phyloP scores from a whole-genome alignment of 2,329 filamentous ascomycete genomes.

The Ophiostoma piceae region DNA sequence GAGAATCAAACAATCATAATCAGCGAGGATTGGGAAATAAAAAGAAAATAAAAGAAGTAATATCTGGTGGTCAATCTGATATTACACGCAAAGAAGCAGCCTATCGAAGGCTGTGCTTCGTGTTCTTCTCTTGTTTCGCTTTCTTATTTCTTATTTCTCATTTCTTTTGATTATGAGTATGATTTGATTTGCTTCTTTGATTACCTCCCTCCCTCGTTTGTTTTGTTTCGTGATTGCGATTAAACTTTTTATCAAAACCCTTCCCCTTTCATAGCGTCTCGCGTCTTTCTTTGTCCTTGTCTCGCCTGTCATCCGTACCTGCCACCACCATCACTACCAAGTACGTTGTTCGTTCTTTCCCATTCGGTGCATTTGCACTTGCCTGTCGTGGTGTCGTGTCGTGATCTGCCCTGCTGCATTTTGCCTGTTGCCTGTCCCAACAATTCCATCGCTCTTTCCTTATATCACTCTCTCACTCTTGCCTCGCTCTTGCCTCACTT shows the following conservation, averaged over 20 bases:
- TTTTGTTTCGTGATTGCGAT: neutral
- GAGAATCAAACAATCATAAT: neutral
- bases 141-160: neutral
- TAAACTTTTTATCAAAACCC: neutral
- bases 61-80: neutral
- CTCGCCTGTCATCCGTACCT: neutral
- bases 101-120: neutral
- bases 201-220: neutral
- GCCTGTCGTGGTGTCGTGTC: neutral
- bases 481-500: neutral
- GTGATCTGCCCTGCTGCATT: neutral
- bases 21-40: too few relatives aligned
- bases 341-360: neutral
- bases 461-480: neutral
- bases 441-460: conserved; percentile 6
- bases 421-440: conserved; percentile 5
- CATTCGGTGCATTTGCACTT: too few relatives aligned
- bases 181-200: neutral
- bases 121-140: neutral
- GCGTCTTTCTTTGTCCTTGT: neutral
- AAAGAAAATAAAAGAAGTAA: neutral
- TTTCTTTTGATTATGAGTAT: neutral
- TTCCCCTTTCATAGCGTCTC: neutral
- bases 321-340: neutral
- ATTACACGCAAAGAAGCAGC: neutral